Evolutionary conservation across 495 filamentous ascomycete species (phyloP).

Genomic region (Lentithecium fluviatile): DNA sequence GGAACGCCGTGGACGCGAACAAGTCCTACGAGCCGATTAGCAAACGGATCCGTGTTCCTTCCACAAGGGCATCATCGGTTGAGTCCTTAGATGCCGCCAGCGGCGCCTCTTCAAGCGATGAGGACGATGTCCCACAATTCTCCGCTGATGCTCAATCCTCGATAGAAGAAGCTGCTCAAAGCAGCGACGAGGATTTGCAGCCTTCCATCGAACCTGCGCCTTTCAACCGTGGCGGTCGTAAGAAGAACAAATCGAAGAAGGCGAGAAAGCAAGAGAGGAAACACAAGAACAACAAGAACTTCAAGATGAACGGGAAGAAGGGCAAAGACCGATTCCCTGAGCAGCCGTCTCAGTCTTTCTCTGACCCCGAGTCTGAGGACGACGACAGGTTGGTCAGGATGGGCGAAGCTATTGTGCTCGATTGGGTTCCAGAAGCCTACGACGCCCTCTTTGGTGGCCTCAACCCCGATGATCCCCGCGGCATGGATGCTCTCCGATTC

Average conservation of each 20-base stretch:
- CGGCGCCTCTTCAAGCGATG: slow-evolving; percentile 28
- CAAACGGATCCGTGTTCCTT: slow-evolving; percentile 49
- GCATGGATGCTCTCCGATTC: slow-evolving; percentile 53
- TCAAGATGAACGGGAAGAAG: slow-evolving; percentile 39
- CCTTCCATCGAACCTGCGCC: slow-evolving; percentile 8
- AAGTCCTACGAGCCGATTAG: slow-evolving; percentile 58
- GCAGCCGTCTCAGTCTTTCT: slow-evolving; percentile 24
- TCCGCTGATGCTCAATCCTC: slow-evolving; percentile 18
- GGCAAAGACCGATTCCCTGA: slow-evolving; percentile 30
- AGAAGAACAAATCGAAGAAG: slow-evolving; percentile 24
- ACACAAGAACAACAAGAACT: slow-evolving; percentile 29
- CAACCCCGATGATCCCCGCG: slow-evolving; percentile 49
- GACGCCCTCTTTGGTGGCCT: slow-evolving; percentile 67
- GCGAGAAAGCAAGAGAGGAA: slow-evolving; percentile 18
- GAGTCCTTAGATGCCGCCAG: slow-evolving; percentile 33
- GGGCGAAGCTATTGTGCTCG: slow-evolving; percentile 79
- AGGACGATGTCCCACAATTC: slow-evolving; percentile 31
- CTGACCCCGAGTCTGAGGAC: slow-evolving; percentile 42
- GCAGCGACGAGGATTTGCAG: slow-evolving; percentile 30
- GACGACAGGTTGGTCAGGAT: slow-evolving; percentile 65
- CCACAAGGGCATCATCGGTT: slow-evolving; percentile 40
- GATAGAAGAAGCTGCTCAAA: slow-evolving; percentile 17
- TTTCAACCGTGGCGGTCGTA: slow-evolving; percentile 23
- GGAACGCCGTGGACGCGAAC: slow-evolving; percentile 54
- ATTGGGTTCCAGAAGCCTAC: slow-evolving; percentile 69